phyloP scores from a whole-genome alignment of 2,329 filamentous ascomycete genomes.

The Pseudogymnoascus sp. region DNA sequence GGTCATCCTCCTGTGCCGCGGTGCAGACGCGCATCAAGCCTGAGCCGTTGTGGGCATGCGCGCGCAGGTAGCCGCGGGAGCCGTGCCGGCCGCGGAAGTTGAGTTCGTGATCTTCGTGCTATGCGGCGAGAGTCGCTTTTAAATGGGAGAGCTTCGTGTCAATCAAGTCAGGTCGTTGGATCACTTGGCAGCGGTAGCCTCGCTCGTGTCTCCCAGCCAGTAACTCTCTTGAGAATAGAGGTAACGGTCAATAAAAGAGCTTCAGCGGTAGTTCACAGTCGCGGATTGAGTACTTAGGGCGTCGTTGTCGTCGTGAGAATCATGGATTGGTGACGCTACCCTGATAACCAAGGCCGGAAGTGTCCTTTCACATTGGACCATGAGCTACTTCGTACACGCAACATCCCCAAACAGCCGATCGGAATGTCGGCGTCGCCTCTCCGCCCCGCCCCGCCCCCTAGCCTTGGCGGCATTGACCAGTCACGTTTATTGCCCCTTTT shows the following conservation, averaged over 20 bases:
- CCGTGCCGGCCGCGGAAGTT: not conserved
- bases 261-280: not conserved
- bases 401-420: conserved; percentile 1
- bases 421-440: not conserved
- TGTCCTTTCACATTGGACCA: not conserved
- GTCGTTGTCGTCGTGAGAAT: not conserved
- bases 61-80: conserved; percentile 1
- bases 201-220: not conserved
- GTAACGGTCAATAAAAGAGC: not conserved
- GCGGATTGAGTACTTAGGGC: not conserved
- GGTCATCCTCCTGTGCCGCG: conserved; percentile 10
- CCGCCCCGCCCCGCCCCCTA: not conserved
- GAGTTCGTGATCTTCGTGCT: not conserved
- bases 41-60: not conserved
- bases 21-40: not conserved
- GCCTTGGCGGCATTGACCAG: conserved; percentile 1
- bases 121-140: not conserved
- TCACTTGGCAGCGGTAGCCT: not conserved
- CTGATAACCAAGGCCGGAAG: conserved; percentile 7
- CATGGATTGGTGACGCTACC: conserved; percentile 2
- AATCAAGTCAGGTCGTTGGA: not conserved
- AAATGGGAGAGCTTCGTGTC: not conserved
- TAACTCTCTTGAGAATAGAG: not conserved
- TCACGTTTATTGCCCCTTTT: not conserved
- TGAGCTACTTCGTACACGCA: not conserved